These are phyloP conservation scores for Sarocladium kiliense DNA, from an alignment of 2,329 filamentous ascomycete genomes.

Conservation along the genomic window DNA sequence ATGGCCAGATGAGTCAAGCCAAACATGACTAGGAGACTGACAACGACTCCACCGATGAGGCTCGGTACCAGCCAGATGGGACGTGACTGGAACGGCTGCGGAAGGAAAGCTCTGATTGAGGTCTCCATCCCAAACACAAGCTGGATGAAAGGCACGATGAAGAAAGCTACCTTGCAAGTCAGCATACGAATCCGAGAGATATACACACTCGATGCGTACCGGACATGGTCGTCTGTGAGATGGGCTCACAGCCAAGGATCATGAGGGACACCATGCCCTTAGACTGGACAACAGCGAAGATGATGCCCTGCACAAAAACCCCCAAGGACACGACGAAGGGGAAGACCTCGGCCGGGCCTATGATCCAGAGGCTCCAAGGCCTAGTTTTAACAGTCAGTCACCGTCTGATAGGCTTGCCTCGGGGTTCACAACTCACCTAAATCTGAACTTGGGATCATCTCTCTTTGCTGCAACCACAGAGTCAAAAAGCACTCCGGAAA, in stretches of 20 bases:
- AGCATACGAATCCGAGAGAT: neutral
- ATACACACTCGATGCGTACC: constrained; percentile 33
- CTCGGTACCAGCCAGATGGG: constrained; percentile 52
- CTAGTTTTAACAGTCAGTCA: neutral
- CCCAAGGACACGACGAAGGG: constrained; percentile 53
- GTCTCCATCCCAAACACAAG: constrained; percentile 61
- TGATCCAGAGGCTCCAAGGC: constrained; percentile 33
- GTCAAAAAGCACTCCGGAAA: constrained; percentile 52
- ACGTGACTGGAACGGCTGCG: constrained; percentile 51
- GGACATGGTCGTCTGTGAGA: constrained; percentile 55
- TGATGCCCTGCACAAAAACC: constrained; percentile 52
- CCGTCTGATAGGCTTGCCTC: neutral
- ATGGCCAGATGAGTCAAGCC: constrained; percentile 56
- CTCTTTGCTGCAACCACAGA: constrained; percentile 42
- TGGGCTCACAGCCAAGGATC: constrained; percentile 44
- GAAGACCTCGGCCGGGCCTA: constrained; percentile 43
- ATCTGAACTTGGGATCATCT: constrained; percentile 32
- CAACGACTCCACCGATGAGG: constrained; percentile 45
- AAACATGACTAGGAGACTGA: constrained; percentile 44
- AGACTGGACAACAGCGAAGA: constrained; percentile 53
- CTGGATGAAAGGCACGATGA: constrained; percentile 62
- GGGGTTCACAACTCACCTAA: constrained; percentile 29
- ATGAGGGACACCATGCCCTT: constrained; percentile 47
- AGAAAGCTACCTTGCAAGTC: constrained; percentile 45
- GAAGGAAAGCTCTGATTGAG: constrained; percentile 48